These are phyloP conservation scores for Coniochaeta hoffmannii DNA, from an alignment of 2,329 filamentous ascomycete species.

Conservation along the genomic window DNA sequence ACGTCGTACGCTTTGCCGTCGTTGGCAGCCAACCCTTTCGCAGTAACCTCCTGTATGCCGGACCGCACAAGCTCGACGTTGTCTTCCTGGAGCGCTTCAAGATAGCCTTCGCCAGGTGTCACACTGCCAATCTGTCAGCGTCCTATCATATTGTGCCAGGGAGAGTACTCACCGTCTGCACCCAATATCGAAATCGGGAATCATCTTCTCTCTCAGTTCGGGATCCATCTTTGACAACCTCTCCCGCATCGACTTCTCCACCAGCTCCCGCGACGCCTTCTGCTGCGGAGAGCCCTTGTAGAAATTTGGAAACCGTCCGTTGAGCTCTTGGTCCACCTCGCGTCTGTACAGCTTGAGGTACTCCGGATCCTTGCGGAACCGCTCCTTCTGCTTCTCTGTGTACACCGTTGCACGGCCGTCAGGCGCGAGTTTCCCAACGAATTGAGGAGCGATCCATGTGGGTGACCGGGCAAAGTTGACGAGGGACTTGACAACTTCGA, in stretches of 20 bases:
- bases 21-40: constrained; percentile 44
- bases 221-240: constrained; percentile 21
- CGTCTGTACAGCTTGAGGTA: constrained; percentile 29
- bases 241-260: constrained; percentile 25
- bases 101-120: constrained; percentile 56
- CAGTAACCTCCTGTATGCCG: constrained; percentile 46
- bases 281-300: constrained; percentile 26
- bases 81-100: constrained; percentile 49
- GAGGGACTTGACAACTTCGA: background rate
- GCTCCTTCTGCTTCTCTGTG: constrained; percentile 29
- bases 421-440: background rate
- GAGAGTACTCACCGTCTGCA: constrained; percentile 4
- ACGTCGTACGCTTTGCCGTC: constrained; percentile 47
- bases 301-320: constrained; percentile 25
- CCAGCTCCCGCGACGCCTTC: background rate
- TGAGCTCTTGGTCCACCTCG: constrained; percentile 1
- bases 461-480: background rate
- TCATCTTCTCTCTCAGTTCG: constrained; percentile 26
- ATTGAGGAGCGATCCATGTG: background rate
- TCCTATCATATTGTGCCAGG: background rate
- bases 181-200: constrained; percentile 24
- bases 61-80: constrained; percentile 51
- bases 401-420: background rate
- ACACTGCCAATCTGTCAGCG: constrained; percentile 41
- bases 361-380: constrained; percentile 40